Evolutionary conservation across 768 basidiomycete species (phyloP), one percentile per base, ranked within the genome.

Genomic region (Kwoniella botswanensis): DNA sequence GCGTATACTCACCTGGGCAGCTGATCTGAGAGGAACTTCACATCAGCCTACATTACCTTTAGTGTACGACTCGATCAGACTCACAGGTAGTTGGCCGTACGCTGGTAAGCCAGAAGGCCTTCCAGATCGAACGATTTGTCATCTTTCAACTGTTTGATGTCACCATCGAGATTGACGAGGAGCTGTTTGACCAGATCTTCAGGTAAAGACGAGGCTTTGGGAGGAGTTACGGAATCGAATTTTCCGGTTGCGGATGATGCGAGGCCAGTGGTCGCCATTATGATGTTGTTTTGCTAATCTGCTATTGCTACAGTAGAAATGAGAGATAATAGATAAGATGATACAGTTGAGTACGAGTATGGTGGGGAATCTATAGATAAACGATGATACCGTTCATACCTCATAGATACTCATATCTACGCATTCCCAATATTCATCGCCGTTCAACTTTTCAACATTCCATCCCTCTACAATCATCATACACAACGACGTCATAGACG

Each of bases 181-280:
- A 85, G 85, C 22, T 88, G 82, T 21, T 88, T 85, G 60, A 91
- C 76, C 13, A 86, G 82, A 46, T 90, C 88, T 0, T 65, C 56
- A 15, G 91, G 88, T 53, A 93, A 87, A 35, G 85, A 86, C 43
- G 92, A 92, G 1, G 88, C 84, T 67, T 91, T 91, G 4, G 92
- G 85, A 62, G 90, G 88, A 3, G 92, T 78, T 61, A 71, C 70
- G 22, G 76, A 75, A 67, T 81, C 80, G 67, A 76, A 81, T 42
- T 78, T 75, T 13, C 73, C 57, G 5, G 65, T 68, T 22, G 68
- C 50, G 10, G 80, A 79, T 35, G 73, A 71, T n/a, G 80, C 76
- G 52, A 81, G 70, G 52, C 76, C 76, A 52, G 80, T 81, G 17
- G 80, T 79, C 3, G 77, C 77, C 77, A 78, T 78, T 53, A 7